Percentiles rank a stretch among this genome's conserved stretches.
phyloP scores from a whole-genome alignment of 257 asterid genomes.

The Euphrasia confusa region DNA sequence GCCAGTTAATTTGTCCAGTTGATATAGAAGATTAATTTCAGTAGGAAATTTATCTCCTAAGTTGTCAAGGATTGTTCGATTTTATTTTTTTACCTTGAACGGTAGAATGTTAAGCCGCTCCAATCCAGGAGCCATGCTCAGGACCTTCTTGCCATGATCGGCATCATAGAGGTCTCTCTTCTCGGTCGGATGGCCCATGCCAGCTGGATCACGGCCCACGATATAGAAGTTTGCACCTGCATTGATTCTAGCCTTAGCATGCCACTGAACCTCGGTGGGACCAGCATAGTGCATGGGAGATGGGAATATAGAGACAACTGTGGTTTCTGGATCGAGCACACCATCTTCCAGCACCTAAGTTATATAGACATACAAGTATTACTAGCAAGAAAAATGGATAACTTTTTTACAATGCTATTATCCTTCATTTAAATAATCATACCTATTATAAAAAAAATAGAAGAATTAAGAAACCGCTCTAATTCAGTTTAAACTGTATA shows the following conservation, averaged over 20 bases:
- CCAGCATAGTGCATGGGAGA: constrained; percentile 99
- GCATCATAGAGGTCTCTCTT: constrained; percentile 88
- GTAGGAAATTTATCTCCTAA: background rate
- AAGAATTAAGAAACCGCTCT: no score
- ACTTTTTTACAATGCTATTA: no score
- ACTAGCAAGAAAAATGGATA: no score
- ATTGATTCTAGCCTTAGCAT: constrained; percentile 93
- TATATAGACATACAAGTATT: no score
- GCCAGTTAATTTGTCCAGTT: constrained; percentile 3
- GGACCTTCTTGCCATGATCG: constrained; percentile 94
- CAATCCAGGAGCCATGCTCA: constrained; percentile 93
- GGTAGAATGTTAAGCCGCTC: constrained; percentile 87
- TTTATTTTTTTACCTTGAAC: constrained; percentile 50
- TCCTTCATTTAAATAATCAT: no score
- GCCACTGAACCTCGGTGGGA: constrained; percentile 98
- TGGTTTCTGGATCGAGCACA: constrained; percentile 84
- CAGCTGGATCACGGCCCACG: constrained; percentile 94
- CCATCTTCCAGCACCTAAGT: constrained; percentile 73
- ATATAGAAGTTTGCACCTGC: constrained; percentile 95
- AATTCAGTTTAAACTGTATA: no score
- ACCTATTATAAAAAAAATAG: no score
- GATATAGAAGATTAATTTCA: background rate
- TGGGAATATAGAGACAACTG: constrained; percentile 92
- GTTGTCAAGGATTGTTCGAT: background rate
- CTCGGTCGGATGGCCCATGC: constrained; percentile 89